phyloP scores from a whole-genome alignment of 2,329 filamentous ascomycete genomes.

The Elsinoe australis region DNA sequence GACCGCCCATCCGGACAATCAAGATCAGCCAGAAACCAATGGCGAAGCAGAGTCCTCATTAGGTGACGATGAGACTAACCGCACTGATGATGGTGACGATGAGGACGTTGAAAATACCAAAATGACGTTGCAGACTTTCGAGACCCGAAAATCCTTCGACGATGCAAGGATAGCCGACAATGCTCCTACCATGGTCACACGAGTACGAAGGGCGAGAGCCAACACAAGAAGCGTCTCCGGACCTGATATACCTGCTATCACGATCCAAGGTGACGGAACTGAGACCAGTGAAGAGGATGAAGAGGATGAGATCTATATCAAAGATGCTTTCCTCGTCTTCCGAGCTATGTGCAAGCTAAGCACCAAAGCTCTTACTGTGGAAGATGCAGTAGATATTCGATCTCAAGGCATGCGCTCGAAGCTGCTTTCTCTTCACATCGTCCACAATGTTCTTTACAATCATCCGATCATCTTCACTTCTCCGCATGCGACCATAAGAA shows the following conservation, averaged over 20 bases:
- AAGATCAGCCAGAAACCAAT: background rate
- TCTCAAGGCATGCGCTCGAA: slow-evolving; percentile 97
- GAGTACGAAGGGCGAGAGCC: slow-evolving; percentile 44
- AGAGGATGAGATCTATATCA: slow-evolving; percentile 93
- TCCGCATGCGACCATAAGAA: slow-evolving; percentile 83
- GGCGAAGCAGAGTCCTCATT: slow-evolving; percentile 21
- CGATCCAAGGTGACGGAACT: slow-evolving; percentile 27
- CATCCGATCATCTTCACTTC: slow-evolving; percentile 86
- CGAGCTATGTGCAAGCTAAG: slow-evolving; percentile 96
- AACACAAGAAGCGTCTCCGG: slow-evolving; percentile 41
- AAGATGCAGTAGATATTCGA: slow-evolving; percentile 86
- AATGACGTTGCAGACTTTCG: slow-evolving; percentile 61
- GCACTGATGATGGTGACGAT: slow-evolving; percentile 33
- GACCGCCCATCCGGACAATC: slow-evolving; percentile 28
- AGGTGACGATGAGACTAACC: slow-evolving; percentile 32
- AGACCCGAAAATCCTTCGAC: slow-evolving; percentile 58
- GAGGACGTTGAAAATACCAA: slow-evolving; percentile 46
- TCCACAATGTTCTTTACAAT: slow-evolving; percentile 92
- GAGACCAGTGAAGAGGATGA: slow-evolving; percentile 58
- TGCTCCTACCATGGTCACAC: slow-evolving; percentile 59
- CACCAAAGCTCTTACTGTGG: slow-evolving; percentile 79
- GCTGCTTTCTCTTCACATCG: slow-evolving; percentile 86
- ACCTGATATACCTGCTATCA: slow-evolving; percentile 33
- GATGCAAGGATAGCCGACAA: slow-evolving; percentile 59
- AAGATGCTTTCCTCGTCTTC: slow-evolving; percentile 95